phyloP scores from a whole-genome alignment of 345 rosid species.

The Citrus reticulata region DNA sequence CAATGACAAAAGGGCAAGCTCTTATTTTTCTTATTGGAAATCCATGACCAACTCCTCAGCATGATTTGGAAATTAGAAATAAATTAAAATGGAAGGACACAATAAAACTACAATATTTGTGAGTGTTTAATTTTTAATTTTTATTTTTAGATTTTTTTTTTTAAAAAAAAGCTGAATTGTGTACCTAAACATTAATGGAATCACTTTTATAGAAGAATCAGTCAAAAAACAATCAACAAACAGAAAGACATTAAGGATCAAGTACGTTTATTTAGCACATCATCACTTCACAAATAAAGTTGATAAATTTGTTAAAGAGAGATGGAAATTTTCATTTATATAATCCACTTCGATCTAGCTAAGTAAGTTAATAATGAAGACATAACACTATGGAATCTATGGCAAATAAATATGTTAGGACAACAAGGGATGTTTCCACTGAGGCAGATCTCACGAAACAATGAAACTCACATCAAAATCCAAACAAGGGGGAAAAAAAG shows the following conservation, averaged over 20 bases:
- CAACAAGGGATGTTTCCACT: background rate
- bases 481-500: background rate
- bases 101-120: background rate
- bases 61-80: background rate
- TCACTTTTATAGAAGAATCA: background rate
- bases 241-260: background rate
- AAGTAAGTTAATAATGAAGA: background rate
- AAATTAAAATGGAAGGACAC: background rate
- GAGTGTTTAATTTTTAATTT: too few relatives aligned
- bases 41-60: background rate
- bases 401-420: background rate
- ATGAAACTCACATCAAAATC: background rate
- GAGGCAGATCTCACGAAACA: background rate
- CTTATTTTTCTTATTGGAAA: background rate
- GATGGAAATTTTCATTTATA: background rate
- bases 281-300: background rate
- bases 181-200: background rate
- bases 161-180: too few relatives aligned
- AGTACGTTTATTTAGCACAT: background rate
- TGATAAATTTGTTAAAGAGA: background rate
- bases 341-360: background rate
- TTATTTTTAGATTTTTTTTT: too few relatives aligned
- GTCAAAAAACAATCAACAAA: background rate
- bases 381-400: too few relatives aligned
- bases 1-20: background rate